Evolutionary conservation across 2,329 filamentous ascomycete genomes (phyloP).

Genomic region (Aspergillus thermomutatus): DNA sequence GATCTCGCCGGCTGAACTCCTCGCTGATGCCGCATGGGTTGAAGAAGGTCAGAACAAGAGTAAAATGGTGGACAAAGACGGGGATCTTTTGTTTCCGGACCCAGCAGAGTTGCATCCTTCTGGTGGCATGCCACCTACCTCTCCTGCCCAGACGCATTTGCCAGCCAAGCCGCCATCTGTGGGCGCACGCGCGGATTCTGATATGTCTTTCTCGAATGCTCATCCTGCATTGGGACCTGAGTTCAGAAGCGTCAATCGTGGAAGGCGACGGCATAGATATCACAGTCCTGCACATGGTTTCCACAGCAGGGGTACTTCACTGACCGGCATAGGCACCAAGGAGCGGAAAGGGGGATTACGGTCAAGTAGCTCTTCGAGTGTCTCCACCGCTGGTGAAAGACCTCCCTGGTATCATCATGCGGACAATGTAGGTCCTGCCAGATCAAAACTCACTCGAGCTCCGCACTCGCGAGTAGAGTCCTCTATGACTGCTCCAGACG

Average conservation of each 20-base stretch:
- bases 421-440: neutral
- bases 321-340: constrained; percentile 49
- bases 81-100: constrained; percentile 62
- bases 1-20: constrained; percentile 75
- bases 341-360: constrained; percentile 52
- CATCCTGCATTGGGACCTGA: constrained; percentile 30
- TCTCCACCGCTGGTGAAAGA: constrained; percentile 47
- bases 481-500: neutral
- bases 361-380: constrained; percentile 55
- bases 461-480: neutral
- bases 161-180: constrained; percentile 21
- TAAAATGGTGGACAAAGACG: constrained; percentile 75
- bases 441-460: neutral
- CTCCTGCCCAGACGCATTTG: constrained; percentile 5
- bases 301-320: constrained; percentile 52
- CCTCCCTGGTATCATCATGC: constrained; percentile 6
- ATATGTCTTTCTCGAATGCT: constrained; percentile 39
- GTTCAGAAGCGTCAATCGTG: constrained; percentile 52
- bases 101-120: constrained; percentile 19
- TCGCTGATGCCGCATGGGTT: constrained; percentile 89
- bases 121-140: constrained; percentile 10
- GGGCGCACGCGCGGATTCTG: constrained; percentile 23
- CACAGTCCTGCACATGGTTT: constrained; percentile 56
- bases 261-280: constrained; percentile 59
- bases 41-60: constrained; percentile 77